Evolutionary conservation across 2,329 filamentous ascomycete genomes (phyloP), one percentile per base, ranked within the genome.

Genomic region (Penicillium sp.): DNA sequence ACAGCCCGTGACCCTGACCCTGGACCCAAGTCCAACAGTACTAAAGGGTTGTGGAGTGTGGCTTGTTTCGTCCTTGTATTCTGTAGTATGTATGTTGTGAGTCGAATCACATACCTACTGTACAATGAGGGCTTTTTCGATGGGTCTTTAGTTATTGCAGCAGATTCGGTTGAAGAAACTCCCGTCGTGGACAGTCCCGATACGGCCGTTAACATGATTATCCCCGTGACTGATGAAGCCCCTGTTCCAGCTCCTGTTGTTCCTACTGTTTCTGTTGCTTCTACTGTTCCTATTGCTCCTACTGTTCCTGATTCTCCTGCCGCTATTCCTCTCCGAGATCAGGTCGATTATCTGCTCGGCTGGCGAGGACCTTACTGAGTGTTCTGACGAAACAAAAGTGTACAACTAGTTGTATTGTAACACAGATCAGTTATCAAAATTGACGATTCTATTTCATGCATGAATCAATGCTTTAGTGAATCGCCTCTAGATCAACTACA

Each of bases 331-430:
- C 51, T 70, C 19, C 64, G 70, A 29, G 71, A 73, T 47, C 65
- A 52, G 6, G 52, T 74, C 14, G 72, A 74, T 53, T 71, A 73
- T 37, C 57, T 68, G 39, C 63, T 73, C 37, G 72, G 72, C 21
- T 74, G 72, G 72, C 61, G 55, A 22, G 71, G 70, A 1, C 71
- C 69, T 62, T 44, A 21, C n/a, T n/a, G 24, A 35, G 11, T 10
- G 7, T 26, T 1, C 13, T n/a, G 8, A 5, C 22, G 24, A 14
- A 31, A 14, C 35, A 26, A 47, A 47, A 26, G 14, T 52, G 49
- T 52, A 52, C 26, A 11, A 45, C 14, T 52, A 52, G 41, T 24
- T 33, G 44, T 45, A 52, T 6, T 16, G 7, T 41, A 29, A 5
- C 31, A 21, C 27, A 33, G 31, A 31, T 14, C 9, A 29, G 10